Base-by-base conservation (phyloP, 805 yeast species). In the Ogataea thermomethanolica region DNA sequence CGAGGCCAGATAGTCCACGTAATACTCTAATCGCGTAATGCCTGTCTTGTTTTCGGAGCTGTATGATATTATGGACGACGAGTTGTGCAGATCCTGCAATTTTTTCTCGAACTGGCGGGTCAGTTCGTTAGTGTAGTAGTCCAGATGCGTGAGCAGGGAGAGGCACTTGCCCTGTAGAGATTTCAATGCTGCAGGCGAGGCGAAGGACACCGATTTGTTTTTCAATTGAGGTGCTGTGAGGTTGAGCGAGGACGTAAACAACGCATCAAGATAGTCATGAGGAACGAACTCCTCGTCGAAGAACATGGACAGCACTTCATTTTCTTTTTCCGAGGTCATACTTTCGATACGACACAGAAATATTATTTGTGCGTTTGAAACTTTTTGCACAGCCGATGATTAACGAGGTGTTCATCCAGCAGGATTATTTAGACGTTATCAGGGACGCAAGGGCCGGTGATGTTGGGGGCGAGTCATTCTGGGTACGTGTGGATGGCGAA, bases 221-320 rank as follows among this genome's bases (percentile, higher is more conserved):
- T 40, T 43, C 36, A 52, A 29, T 20, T 43, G 38, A 13, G 37
- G 44, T 15, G 28, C 37, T 7, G 43, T 28, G 29, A 45, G 45
- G 32, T 52, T 50, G 7, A 68, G 46, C 3, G 71, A 64, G 13
- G 71, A 60, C 33, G 74, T 65, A 44, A 78, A 70, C 11, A 83
- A 61, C 2, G 84, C 79, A 55, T 84, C 86, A 13, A 84, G 70
- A 51, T 74, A 84, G 29, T 76, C 76, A 39, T 76, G 74, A 1
- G 88, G 84, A 12, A 73, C 76, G 54, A 82, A 83, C 20, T 74
- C 76, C 14, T 72, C 75, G 46, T 82, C 86, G 45, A 81, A 79
- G 64, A 84, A 84, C 79, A 83, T 81, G 9, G 77, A 62, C 3
- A 82, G 59, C 1, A 81, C 68, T 11, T 76, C 75, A 39, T 62